phyloP scores from a whole-genome alignment of 352 stramenopile genomes.

The Globisporangium cederbergense region DNA sequence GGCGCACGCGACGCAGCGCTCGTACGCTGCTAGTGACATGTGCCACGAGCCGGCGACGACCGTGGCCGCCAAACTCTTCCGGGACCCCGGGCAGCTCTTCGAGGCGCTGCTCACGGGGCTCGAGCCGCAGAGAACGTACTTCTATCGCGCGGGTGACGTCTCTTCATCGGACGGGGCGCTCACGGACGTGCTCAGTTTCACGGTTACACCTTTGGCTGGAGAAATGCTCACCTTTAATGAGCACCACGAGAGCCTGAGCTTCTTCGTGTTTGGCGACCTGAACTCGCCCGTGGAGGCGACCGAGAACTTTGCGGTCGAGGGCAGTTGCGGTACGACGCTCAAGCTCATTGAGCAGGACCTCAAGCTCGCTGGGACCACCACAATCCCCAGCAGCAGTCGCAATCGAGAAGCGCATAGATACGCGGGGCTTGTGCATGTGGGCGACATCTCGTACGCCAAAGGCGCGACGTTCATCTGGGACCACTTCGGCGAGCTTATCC shows the following conservation, averaged over 20 bases:
- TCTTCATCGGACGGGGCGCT: background rate
- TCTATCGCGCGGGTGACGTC: conserved; percentile 16
- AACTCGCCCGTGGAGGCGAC: conserved; percentile 20
- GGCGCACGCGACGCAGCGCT: background rate
- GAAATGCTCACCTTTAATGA: background rate
- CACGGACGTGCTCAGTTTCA: conserved; percentile 15
- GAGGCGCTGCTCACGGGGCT: conserved; percentile 14
- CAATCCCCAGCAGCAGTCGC: background rate
- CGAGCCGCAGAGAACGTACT: conserved; percentile 13
- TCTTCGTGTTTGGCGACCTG: conserved; percentile 63
- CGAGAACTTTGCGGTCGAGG: conserved; percentile 16
- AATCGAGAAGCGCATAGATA: conserved; percentile 30
- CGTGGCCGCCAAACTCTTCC: conserved; percentile 8
- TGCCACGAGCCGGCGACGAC: conserved; percentile 12
- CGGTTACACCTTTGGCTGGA: conserved; percentile 2
- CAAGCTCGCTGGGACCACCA: background rate
- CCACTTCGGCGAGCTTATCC: conserved; percentile 77
- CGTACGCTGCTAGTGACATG: conserved; percentile 14
- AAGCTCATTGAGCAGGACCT: conserved; percentile 16
- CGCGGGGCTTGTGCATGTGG: conserved; percentile 73
- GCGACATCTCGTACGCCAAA: conserved; percentile 75
- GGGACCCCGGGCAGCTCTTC: conserved; percentile 17
- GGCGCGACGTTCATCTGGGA: conserved; percentile 81
- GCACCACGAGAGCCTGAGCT: conserved; percentile 23
- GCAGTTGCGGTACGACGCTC: conserved; percentile 20